Base-by-base conservation (phyloP, 768 basidiomycete genomes). In the Boletus fagicola region DNA sequence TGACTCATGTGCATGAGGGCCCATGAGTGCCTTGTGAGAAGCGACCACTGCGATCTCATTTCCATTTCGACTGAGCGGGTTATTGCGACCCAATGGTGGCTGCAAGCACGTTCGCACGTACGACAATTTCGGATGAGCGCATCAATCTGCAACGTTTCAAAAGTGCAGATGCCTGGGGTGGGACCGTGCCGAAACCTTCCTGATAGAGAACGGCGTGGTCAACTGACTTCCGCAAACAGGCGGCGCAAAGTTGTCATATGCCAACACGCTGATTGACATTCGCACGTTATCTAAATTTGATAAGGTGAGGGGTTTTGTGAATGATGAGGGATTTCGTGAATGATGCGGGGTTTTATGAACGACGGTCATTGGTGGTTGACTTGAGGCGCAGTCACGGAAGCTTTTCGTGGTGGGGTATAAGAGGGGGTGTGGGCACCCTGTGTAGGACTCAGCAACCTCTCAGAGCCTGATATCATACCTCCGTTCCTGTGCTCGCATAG, bases 371-470 rank as follows among this genome's bases (percentile, higher is more conserved):
- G 38, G 43, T 3, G 24, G n/a, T 16, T 11, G n/a, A 9, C 2
- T 20, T 38, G 20, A 5, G 2, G 9, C 18, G 10, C 15, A 15
- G 8, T 33, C 36, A 36, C 13, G 35, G 48, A 8, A 8, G 22
- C 5, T 28, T 10, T 22, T 9, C 15, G 3, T 16, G 26, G 22
- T 20, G 1, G 42, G 38, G 30, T 63, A 65, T 65, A 65, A 65
- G 39, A 57, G 10, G 28, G 49, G 30, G 4, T 3, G 7, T 13
- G 9, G 4, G 39, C n/a, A n/a, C n/a, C n/a, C n/a, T n/a, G n/a
- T n/a, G n/a, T n/a, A n/a, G n/a, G n/a, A n/a, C n/a, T n/a, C 33
- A 11, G 6, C 9, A 16, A 20, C 28, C 13, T n/a, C 5, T 45
- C 38, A 49, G 22, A 51, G 1, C 51, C 26, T 22, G 2, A 36